Conservation (phyloP, 768 basidiomycete species). For the Boletus rubroflammeus region DNA sequence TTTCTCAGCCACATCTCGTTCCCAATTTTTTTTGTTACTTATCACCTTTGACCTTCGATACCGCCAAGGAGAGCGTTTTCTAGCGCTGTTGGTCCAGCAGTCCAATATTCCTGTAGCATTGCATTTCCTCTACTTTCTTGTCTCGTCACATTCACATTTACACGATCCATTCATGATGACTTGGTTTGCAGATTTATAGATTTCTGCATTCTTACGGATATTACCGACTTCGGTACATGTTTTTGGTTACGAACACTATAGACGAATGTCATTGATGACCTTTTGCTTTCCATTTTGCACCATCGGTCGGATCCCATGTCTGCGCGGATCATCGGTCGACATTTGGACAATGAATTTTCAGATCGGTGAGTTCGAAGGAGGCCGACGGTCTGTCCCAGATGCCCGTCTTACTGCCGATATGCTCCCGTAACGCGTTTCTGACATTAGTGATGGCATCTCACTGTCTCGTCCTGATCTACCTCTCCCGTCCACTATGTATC, state of each 20-base stretch:
- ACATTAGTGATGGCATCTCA: not conserved
- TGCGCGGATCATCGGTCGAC: slow-evolving; percentile 12
- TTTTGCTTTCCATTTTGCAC: slow-evolving; percentile 11
- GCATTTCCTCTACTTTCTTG: slow-evolving; percentile 23
- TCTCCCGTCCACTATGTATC: not conserved
- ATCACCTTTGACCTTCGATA: slow-evolving; percentile 35
- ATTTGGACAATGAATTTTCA: not conserved
- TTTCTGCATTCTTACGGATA: slow-evolving; percentile 26
- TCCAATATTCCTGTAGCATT: slow-evolving; percentile 34
- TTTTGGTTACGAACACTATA: slow-evolving; percentile 23
- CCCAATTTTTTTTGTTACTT: slow-evolving; percentile 28
- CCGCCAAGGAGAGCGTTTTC: slow-evolving; percentile 33
- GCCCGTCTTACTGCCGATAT: not conserved
- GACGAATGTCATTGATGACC: slow-evolving; percentile 25
- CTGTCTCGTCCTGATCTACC: slow-evolving; percentile 1
- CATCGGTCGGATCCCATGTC: not conserved
- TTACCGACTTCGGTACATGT: slow-evolving; percentile 23
- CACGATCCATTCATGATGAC: slow-evolving; percentile 13
- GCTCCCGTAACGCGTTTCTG: not conserved
- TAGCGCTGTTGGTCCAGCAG: slow-evolving; percentile 29
- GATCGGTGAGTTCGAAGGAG: not conserved
- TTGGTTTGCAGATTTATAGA: slow-evolving; percentile 30
- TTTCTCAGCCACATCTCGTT: slow-evolving; percentile 27
- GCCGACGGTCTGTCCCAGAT: not conserved
- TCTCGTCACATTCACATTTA: slow-evolving; percentile 10